phyloP scores from a whole-genome alignment of 2,329 filamentous ascomycete species.

The Scedosporium apiospermum region DNA sequence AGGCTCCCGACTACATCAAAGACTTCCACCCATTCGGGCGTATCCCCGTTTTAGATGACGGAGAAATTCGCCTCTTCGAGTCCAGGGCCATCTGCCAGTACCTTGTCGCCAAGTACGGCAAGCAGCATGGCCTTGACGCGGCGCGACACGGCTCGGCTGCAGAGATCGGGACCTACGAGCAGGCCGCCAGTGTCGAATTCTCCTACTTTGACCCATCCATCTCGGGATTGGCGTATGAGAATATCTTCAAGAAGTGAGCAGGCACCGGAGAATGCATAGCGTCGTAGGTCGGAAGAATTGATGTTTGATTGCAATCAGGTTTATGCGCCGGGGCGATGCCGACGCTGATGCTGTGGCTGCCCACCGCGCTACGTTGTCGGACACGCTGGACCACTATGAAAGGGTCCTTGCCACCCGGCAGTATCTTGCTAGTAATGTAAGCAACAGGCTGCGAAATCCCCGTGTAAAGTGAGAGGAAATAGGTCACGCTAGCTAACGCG shows the following conservation, averaged over 20 bases:
- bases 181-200: not conserved
- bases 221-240: not conserved
- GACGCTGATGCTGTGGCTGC: not conserved
- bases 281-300: not conserved
- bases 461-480: no score
- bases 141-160: not conserved
- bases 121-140: not conserved
- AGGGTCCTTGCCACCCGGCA: not conserved
- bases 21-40: not conserved
- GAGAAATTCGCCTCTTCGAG: not conserved
- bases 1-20: not conserved
- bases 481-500: no score
- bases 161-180: not conserved
- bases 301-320: not conserved
- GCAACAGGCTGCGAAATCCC: not conserved
- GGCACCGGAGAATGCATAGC: not conserved
- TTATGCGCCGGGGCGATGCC: not conserved
- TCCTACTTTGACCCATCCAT: not conserved
- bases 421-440: not conserved
- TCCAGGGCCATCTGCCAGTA: not conserved
- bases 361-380: not conserved
- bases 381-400: not conserved
- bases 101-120: not conserved
- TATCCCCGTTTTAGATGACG: not conserved
- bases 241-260: not conserved